Conservation (phyloP, 1,284 basidiomycete species). For the Naganishia albida region DNA sequence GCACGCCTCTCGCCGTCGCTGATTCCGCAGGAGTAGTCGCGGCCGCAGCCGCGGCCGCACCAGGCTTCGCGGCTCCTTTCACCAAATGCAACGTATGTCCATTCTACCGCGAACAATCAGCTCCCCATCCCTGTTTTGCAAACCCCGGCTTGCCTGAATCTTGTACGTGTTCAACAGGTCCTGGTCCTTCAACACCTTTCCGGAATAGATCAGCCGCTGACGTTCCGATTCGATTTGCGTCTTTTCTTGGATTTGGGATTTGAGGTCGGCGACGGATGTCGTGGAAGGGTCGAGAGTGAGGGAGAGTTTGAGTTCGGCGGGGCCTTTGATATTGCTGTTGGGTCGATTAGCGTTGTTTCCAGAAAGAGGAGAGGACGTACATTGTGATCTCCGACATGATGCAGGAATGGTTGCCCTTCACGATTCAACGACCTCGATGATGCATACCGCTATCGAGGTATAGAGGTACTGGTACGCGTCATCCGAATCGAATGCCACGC, state of each 20-base stretch:
- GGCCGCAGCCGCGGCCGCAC: conserved; percentile 49
- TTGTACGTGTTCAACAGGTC: conserved; percentile 79
- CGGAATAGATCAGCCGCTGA: conserved; percentile 84
- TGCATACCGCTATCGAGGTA: too few species aligned
- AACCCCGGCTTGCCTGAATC: conserved; percentile 61
- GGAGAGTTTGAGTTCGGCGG: conserved; percentile 84
- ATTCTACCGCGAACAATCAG: conserved; percentile 34
- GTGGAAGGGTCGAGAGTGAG: conserved; percentile 68
- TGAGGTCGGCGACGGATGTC: conserved; percentile 69
- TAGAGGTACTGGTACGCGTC: conserved; percentile 10
- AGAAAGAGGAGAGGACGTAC: not conserved
- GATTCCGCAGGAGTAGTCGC: conserved; percentile 51
- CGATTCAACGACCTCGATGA: not conserved
- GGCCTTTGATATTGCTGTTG: conserved; percentile 60
- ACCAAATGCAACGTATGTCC: conserved; percentile 91
- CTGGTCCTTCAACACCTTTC: conserved; percentile 73
- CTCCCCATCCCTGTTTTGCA: not conserved
- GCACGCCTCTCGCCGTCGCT: conserved; percentile 60
- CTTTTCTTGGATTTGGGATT: conserved; percentile 77
- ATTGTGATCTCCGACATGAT: conserved; percentile 10
- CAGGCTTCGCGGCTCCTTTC: conserved; percentile 71
- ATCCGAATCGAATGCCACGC: conserved; percentile 3
- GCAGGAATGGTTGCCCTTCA: not conserved
- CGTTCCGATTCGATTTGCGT: conserved; percentile 80
- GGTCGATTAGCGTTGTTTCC: not conserved